phyloP scores from a whole-genome alignment of 495 filamentous ascomycete species.

The Lophiostoma macrostomum region DNA sequence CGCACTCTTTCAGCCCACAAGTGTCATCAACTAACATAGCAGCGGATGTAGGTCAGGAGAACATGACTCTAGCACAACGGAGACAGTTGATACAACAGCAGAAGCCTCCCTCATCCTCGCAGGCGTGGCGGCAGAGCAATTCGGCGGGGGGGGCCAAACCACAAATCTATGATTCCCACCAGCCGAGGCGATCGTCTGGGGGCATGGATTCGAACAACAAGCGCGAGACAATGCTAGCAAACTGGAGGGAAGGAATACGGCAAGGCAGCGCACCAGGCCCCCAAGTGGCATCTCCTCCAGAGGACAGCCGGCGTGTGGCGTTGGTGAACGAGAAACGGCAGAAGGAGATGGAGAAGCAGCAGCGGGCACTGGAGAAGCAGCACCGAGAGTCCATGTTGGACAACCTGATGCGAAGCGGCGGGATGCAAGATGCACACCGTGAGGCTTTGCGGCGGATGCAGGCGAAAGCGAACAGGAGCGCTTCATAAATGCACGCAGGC shows the following conservation, averaged over 20 bases:
- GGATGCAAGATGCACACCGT: conserved; percentile 73
- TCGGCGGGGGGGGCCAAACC: conserved; percentile 20
- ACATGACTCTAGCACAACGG: conserved; percentile 72
- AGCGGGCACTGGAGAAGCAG: conserved; percentile 40
- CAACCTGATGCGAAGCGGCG: conserved; percentile 70
- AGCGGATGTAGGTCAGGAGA: conserved; percentile 47
- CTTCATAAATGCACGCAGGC: conserved; percentile 1
- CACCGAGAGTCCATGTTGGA: conserved; percentile 57
- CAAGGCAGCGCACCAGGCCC: conserved; percentile 56
- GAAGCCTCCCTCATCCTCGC: conserved; percentile 22
- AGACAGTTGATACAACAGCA: conserved; percentile 50
- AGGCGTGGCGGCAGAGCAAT: conserved; percentile 27
- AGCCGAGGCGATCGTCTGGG: conserved; percentile 49
- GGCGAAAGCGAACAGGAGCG: conserved; percentile 57
- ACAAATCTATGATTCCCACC: conserved; percentile 54
- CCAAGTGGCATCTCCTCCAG: conserved; percentile 39
- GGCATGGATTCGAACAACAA: conserved; percentile 44
- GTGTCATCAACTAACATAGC: conserved; percentile 35
- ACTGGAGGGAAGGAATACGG: conserved; percentile 70
- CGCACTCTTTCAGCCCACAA: conserved; percentile 38
- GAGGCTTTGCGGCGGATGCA: conserved; percentile 85
- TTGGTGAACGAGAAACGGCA: conserved; percentile 52
- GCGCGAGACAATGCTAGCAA: conserved; percentile 63
- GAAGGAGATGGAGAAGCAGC: conserved; percentile 46
- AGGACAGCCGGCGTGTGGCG: conserved; percentile 44